A percentile compares a stretch with the other conserved stretches of the same genome.
Evolutionary conservation across 257 asterid genomes (phyloP).

Genomic region (Solanum chilense): DNA sequence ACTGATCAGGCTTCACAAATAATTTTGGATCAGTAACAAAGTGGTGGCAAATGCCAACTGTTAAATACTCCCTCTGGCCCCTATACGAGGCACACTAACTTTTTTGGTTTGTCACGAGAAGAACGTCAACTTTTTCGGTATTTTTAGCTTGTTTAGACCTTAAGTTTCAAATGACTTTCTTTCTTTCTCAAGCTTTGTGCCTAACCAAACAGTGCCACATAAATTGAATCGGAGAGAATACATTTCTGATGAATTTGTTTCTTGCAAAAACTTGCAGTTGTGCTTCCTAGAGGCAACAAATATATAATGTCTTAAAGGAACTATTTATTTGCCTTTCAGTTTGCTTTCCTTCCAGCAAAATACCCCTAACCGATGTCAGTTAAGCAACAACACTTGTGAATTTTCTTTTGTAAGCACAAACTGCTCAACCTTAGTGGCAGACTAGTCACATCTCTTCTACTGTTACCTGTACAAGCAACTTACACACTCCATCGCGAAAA

Average conservation of each 20-base stretch:
- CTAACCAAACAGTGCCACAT: not conserved
- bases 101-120: not conserved
- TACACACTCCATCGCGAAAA: not conserved
- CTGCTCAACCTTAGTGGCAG: not conserved
- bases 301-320: not conserved
- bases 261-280: not conserved
- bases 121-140: not conserved
- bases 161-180: not conserved
- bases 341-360: not conserved
- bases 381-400: not conserved
- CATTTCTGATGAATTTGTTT: not conserved
- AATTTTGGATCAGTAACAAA: not conserved
- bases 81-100: not conserved
- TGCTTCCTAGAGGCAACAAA: not conserved
- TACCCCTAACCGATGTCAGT: not conserved
- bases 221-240: not conserved
- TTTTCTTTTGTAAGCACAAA: not conserved
- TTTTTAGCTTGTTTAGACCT: not conserved
- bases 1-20: not conserved
- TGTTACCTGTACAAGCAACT: not conserved
- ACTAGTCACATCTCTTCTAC: not conserved
- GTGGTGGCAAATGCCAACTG: not conserved
- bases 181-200: not conserved
- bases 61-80: not conserved
- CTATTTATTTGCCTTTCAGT: not conserved